Evolutionary conservation across 805 yeast genomes (phyloP).

Genomic region (Starmerella apis): DNA sequence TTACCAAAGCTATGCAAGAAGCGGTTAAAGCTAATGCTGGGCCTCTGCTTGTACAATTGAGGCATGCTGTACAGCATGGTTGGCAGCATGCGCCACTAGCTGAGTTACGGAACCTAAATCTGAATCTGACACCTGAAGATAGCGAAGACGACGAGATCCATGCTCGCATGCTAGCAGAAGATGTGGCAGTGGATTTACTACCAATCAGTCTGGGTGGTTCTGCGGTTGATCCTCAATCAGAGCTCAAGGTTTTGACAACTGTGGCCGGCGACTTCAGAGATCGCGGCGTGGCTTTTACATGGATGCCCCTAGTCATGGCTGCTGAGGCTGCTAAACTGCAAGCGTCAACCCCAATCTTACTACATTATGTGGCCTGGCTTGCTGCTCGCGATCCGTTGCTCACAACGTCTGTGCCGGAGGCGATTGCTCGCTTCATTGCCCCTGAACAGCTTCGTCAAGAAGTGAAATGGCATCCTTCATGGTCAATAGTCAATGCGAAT

Average conservation of each 20-base stretch:
- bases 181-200: not conserved
- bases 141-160: not conserved
- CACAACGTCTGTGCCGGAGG: not conserved
- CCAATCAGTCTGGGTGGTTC: not conserved
- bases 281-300: not conserved
- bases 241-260: not conserved
- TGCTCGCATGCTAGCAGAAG: not conserved
- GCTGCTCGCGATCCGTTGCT: not conserved
- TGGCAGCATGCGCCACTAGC: not conserved
- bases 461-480: constrained; percentile 4
- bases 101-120: not conserved
- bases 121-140: not conserved
- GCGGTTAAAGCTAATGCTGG: not conserved
- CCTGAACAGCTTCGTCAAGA: not conserved
- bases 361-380: constrained; percentile 3
- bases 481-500: constrained; percentile 6
- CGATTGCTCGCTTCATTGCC: not conserved
- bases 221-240: not conserved
- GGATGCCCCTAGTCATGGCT: constrained; percentile 6
- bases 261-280: not conserved
- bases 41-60: not conserved
- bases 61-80: not conserved
- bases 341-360: not conserved
- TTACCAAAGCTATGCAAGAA: constrained; percentile 2
- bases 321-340: not conserved